Evolutionary conservation across 129 eudicot species (phyloP).

Genomic region (Artemisia tridentata): DNA sequence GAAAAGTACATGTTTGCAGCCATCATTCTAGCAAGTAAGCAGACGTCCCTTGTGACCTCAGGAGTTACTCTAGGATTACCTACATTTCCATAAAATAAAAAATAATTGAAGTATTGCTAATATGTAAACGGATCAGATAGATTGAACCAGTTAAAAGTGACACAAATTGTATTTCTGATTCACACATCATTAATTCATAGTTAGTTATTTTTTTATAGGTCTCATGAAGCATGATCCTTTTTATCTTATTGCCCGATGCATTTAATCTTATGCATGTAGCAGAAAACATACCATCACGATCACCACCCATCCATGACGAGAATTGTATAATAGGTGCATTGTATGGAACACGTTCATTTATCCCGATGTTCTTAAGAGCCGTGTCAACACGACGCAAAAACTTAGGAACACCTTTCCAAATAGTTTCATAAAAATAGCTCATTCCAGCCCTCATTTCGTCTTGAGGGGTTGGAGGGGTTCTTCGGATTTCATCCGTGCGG

Average conservation of each 20-base stretch:
- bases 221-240: neutral
- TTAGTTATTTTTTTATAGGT: neutral
- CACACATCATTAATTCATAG: neutral
- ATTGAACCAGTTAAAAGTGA: neutral
- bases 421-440: constrained; percentile 98
- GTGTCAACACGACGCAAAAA: constrained; percentile 94
- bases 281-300: constrained; percentile 82
- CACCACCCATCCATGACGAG: constrained; percentile 99
- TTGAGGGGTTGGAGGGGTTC: constrained; percentile 91
- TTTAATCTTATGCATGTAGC: neutral
- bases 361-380: constrained; percentile 95
- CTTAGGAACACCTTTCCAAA: constrained; percentile 95
- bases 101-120: no score
- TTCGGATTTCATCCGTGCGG: constrained; percentile 92
- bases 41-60: constrained; percentile 94
- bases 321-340: constrained; percentile 96
- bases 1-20: constrained; percentile 92
- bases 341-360: constrained; percentile 94
- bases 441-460: constrained; percentile 99
- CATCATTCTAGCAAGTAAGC: constrained; percentile 98
- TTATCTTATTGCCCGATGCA: neutral
- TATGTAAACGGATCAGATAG: neutral
- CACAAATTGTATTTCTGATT: neutral
- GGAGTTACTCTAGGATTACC: constrained; percentile 99
- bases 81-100: constrained; percentile 21